Evolutionary conservation across 148 eudicot species (phyloP).

Genomic region (Rhododendron kiyosumense): DNA sequence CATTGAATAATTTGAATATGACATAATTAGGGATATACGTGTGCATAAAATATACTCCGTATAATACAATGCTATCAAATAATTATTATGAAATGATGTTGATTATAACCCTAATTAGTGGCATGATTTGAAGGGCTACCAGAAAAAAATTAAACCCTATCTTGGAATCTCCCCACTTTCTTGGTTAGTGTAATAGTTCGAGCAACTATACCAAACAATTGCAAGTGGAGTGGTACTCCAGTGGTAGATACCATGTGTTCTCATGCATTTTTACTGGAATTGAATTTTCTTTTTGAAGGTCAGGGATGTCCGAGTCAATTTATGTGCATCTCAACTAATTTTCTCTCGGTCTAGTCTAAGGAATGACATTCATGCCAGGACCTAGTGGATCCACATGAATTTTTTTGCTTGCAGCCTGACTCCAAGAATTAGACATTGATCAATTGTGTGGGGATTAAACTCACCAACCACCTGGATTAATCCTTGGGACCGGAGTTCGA

Average conservation of each 20-base stretch:
- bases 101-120: slow-evolving; percentile 2
- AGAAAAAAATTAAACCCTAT: neutral
- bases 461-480: neutral
- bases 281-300: no score
- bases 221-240: neutral
- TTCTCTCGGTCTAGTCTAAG: no score
- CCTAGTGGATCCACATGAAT: no score
- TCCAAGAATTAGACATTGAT: neutral
- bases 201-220: neutral
- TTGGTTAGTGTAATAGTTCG: neutral
- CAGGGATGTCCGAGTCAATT: no score
- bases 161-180: neutral
- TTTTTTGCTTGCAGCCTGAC: neutral
- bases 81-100: neutral
- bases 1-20: neutral
- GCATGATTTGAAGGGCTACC: slow-evolving; percentile 14
- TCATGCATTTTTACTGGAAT: no score
- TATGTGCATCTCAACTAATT: neutral
- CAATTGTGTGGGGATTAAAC: neutral
- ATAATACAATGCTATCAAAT: neutral
- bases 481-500: neutral
- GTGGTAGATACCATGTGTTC: no score
- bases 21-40: neutral
- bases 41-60: neutral
- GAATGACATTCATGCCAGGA: neutral